phyloP scores from a whole-genome alignment of 2,329 filamentous ascomycete species.

The Fusarium graminum region DNA sequence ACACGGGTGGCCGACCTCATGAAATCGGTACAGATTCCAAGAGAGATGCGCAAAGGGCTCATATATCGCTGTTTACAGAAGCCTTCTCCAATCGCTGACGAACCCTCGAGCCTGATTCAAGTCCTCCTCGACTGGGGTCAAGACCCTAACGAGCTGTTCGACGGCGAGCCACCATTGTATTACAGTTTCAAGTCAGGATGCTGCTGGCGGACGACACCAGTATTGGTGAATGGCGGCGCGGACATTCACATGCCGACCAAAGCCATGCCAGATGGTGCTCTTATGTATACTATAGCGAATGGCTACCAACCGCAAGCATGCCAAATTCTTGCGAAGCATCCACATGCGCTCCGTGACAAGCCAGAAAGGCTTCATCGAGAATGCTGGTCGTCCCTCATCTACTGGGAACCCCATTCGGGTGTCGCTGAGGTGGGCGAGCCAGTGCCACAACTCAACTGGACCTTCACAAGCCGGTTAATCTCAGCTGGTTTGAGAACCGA shows the following conservation, averaged over 20 bases:
- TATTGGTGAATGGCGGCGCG: slow-evolving; percentile 46
- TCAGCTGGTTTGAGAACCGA: slow-evolving; percentile 46
- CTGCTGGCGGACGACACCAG: slow-evolving; percentile 49
- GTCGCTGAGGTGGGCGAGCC: slow-evolving; percentile 12
- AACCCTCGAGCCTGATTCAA: slow-evolving; percentile 46
- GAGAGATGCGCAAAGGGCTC: slow-evolving; percentile 40
- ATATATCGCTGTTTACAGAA: slow-evolving; percentile 44
- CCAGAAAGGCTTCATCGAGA: slow-evolving; percentile 40
- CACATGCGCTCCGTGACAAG: slow-evolving; percentile 36
- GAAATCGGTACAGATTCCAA: slow-evolving; percentile 42
- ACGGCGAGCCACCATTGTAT: slow-evolving; percentile 47
- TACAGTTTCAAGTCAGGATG: slow-evolving; percentile 48
- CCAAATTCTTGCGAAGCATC: slow-evolving; percentile 47
- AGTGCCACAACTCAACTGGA: slow-evolving; percentile 47
- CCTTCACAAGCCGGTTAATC: slow-evolving; percentile 42
- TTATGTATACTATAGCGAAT: slow-evolving; percentile 48
- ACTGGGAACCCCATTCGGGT: slow-evolving; percentile 28
- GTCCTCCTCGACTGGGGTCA: slow-evolving; percentile 46
- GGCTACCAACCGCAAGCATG: slow-evolving; percentile 46
- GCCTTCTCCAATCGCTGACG: slow-evolving; percentile 42
- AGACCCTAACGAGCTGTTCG: slow-evolving; percentile 46
- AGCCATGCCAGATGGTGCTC: slow-evolving; percentile 48
- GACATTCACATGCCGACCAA: slow-evolving; percentile 45
- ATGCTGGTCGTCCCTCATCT: slow-evolving; percentile 46
- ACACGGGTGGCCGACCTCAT: slow-evolving; percentile 47